A percentile compares a stretch with the other conserved stretches of the same genome.
These are phyloP conservation scores for Stipa capillata DNA, from an alignment of 176 grass and related monocot genomes.

Conservation along the genomic window DNA sequence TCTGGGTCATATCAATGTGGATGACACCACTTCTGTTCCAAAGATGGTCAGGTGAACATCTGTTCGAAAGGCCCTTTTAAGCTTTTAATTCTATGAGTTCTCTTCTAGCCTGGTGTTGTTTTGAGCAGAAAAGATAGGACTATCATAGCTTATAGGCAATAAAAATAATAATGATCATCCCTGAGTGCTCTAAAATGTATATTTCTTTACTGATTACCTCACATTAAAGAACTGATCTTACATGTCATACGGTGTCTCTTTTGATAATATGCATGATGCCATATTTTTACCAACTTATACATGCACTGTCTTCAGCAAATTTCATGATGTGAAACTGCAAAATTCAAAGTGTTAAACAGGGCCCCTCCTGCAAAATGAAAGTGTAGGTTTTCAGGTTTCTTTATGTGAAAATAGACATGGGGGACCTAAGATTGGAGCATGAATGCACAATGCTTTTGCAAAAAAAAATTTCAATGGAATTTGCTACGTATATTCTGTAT, in stretches of 20 bases:
- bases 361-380: background rate
- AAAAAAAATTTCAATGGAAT: background rate
- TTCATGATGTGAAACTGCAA: background rate
- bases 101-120: background rate
- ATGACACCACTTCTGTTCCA: background rate
- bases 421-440: background rate
- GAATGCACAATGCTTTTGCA: background rate
- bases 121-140: background rate
- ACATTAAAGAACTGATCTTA: background rate
- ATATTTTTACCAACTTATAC: background rate
- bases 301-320: background rate
- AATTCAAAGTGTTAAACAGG: background rate
- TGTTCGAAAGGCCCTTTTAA: background rate
- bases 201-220: background rate
- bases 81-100: background rate
- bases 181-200: background rate
- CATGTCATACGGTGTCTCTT: background rate
- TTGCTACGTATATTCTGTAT: background rate
- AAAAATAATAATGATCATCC: background rate
- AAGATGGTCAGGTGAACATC: constrained; percentile 37
- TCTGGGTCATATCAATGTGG: background rate
- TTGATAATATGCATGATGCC: background rate
- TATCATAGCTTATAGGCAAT: background rate
- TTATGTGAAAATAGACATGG: background rate
- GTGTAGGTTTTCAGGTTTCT: background rate